Conservation (phyloP, 352 stramenopile species). For the Thalassiosira mediterranea region DNA sequence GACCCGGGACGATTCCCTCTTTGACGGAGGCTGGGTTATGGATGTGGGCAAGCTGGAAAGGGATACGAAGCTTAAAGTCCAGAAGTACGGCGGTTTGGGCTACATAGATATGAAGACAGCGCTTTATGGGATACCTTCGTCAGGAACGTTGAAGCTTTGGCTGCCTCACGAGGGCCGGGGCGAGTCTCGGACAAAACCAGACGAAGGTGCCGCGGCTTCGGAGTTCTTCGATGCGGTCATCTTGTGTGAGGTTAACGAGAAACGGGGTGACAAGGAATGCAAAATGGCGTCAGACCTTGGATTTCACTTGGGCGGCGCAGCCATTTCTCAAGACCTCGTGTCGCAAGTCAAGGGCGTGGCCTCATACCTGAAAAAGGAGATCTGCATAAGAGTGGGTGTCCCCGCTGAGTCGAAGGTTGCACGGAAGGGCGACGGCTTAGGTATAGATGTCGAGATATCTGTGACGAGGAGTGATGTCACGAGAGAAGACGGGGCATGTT, state of each 20-base stretch:
- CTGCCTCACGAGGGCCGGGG: conserved; percentile 61
- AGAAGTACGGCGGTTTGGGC: conserved; percentile 75
- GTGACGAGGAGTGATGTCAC: conserved; percentile 51
- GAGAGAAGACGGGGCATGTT: conserved; percentile 75
- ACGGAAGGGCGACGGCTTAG: conserved; percentile 19
- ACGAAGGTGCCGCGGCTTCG: conserved; percentile 31
- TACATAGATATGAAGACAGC: conserved; percentile 85
- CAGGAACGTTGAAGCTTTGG: conserved; percentile 68
- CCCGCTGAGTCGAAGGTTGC: conserved; percentile 50
- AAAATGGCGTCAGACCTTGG: conserved; percentile 69
- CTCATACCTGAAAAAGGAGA: conserved; percentile 80
- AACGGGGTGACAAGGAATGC: conserved; percentile 70
- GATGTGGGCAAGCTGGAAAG: conserved; percentile 77
- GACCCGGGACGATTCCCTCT: conserved; percentile 61
- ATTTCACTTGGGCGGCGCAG: conserved; percentile 57
- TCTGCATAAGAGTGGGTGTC: conserved; percentile 72
- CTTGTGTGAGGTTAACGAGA: conserved; percentile 83
- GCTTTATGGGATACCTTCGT: conserved; percentile 77
- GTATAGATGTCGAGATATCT: conserved; percentile 53
- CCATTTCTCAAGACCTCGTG: conserved; percentile 32
- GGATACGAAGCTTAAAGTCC: conserved; percentile 78
- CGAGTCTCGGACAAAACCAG: conserved; percentile 7
- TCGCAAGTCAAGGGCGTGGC: conserved; percentile 59
- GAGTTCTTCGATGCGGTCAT: conserved; percentile 76
- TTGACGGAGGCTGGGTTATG: conserved; percentile 77